Evolutionary conservation across 164 flowering plant genomes (phyloP), one percentile per base, ranked within the genome.

Genomic region (Amborella trichopoda): DNA sequence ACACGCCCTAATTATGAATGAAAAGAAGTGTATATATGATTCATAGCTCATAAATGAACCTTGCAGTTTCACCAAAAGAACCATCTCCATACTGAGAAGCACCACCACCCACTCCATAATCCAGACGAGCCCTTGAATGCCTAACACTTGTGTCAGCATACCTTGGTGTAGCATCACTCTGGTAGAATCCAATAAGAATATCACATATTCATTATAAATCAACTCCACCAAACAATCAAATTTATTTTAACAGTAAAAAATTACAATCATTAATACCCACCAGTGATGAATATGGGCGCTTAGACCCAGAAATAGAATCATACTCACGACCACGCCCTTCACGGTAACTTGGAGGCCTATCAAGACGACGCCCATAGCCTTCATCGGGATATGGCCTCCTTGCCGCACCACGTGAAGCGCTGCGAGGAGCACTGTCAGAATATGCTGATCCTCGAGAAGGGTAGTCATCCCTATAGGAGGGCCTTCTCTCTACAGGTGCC

Each of bases 111-210:
- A 65, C 59, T 28, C 79, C 96, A 72, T 87, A 91, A 52, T 87
- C 96, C 61, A 84, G 27, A 39, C 96, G 90, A 54, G 94, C 78
- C 64, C 96, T 80, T 48, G 94, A 78, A n/a, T 75, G 94, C 26
- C 99, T 84, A 17, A 60, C 54, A 49, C 76, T 60, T n/a, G 77
- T 21, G 52, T 91, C 99, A 54, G 77, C 64, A 72, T 87, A 91
- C 12, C 86, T 87, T 14, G 93, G 69, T 61, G 88, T 89, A 23
- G 67, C 77, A 67, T 84, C 99, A 60, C 78, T 93, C 99, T 91
- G 30, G 23, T 3, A 45, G 9, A 20, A 28, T 32, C 34, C 9
- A 25, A 43, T 14, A 49, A 4, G 28, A 23, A n/a, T n/a, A 11
- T 32, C 36, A 32, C 13, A 32, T 10, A 32, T 10, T 32, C n/a